These are phyloP conservation scores for Jatropha multifida DNA, from an alignment of 441 rosid genomes.

Conservation along the genomic window DNA sequence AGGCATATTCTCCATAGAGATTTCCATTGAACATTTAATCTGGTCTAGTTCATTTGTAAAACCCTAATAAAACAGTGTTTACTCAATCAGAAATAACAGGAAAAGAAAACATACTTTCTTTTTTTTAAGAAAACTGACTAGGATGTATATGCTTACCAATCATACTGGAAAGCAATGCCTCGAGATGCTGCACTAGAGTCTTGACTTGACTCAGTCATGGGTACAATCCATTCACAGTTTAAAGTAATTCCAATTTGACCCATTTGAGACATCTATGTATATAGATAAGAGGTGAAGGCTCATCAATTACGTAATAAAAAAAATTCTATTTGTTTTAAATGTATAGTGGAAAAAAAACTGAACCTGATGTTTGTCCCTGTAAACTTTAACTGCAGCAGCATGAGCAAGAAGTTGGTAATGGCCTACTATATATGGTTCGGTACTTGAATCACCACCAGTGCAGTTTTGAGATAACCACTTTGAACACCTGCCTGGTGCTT, in stretches of 20 bases:
- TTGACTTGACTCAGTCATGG: background rate
- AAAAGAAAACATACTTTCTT: background rate
- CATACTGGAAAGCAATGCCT: constrained; percentile 14
- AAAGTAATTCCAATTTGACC: constrained; percentile 18
- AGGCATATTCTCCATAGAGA: background rate
- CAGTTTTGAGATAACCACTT: constrained; percentile 4
- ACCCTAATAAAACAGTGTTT: background rate
- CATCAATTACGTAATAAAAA: background rate
- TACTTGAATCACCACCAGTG: constrained; percentile 17
- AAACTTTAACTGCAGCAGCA: constrained; percentile 17
- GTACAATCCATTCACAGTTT: background rate
- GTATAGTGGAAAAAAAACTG: background rate
- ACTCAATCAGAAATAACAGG: background rate
- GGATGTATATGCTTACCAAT: constrained; percentile 2
- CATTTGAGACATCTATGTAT: background rate
- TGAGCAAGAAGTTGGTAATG: constrained; percentile 26
- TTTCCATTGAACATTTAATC: background rate
- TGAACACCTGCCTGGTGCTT: constrained; percentile 27
- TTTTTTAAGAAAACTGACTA: background rate
- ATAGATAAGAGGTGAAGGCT: background rate
- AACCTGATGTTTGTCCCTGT: constrained; percentile 10
- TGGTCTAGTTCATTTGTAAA: background rate
- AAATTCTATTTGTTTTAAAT: background rate
- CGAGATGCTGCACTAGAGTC: constrained; percentile 12
- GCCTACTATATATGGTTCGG: constrained; percentile 19